Conservation (phyloP, 495 filamentous ascomycete genomes). For the Tuber magnatum region DNA sequence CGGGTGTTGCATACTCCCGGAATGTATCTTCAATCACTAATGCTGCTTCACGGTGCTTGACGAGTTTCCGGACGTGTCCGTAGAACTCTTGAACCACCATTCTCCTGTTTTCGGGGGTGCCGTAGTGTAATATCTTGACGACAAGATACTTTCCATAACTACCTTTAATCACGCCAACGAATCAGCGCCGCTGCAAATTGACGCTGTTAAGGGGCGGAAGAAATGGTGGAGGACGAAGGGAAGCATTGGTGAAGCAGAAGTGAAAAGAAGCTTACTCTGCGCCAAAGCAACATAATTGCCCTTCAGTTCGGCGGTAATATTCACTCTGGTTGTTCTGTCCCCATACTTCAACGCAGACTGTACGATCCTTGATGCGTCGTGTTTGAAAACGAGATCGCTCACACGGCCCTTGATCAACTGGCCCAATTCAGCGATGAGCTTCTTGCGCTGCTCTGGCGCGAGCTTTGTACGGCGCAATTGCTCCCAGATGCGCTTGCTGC, state of each 20-base stretch:
- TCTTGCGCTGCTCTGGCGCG: slow-evolving; percentile 72
- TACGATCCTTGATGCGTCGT: slow-evolving; percentile 88
- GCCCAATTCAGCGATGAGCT: slow-evolving; percentile 80
- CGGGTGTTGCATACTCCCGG: slow-evolving; percentile 68
- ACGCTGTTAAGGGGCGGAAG: background rate
- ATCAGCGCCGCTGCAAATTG: background rate
- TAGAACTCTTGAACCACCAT: slow-evolving; percentile 90
- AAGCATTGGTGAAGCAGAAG: background rate
- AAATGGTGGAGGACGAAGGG: background rate
- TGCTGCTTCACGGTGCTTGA: slow-evolving; percentile 89
- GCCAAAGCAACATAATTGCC: slow-evolving; percentile 77
- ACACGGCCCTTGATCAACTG: slow-evolving; percentile 81
- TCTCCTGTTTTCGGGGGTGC: slow-evolving; percentile 74
- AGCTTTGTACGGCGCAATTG: slow-evolving; percentile 84
- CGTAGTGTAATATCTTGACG: slow-evolving; percentile 86
- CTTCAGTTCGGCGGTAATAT: slow-evolving; percentile 79
- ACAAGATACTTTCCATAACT: slow-evolving; percentile 90
- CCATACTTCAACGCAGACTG: slow-evolving; percentile 97
- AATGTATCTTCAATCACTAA: slow-evolving; percentile 98
- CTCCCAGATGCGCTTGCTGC: slow-evolving; percentile 96
- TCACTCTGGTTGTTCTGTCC: slow-evolving; percentile 68
- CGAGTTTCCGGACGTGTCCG: slow-evolving; percentile 79
- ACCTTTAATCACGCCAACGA: slow-evolving; percentile 4
- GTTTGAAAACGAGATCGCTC: slow-evolving; percentile 95
- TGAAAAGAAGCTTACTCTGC: slow-evolving; percentile 57